Evolutionary conservation across 768 basidiomycete genomes (phyloP), one percentile per base, ranked within the genome.

Genomic region (Lentinula edodes): DNA sequence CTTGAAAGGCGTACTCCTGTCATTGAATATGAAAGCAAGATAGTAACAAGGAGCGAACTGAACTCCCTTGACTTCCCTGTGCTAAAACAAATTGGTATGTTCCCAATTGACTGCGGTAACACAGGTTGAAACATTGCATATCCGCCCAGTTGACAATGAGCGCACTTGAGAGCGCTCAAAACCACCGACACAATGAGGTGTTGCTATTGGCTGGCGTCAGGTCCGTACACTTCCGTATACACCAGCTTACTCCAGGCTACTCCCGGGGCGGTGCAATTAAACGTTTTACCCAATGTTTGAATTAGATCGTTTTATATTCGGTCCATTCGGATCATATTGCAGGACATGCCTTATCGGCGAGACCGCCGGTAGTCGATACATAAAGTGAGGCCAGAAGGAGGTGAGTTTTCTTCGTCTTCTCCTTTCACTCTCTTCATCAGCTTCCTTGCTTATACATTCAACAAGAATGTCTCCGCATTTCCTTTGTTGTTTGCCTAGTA

Each of bases 401-500:
- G n/a, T 9, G 2, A 46, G 18, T 48, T 48, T 20, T 5, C n/a
- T 7, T 23, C 46, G 20, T 20, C n/a, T 43, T 43, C 16, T 43
- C 46, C 18, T 20, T 23, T 5, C 7, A 23, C 18, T 9, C 20
- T 23, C 12, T 20, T 23, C 46, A 2, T 23, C n/a, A 5, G 9
- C 20, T 23, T 13, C 5, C 6, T 48, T 20, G 8, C 46, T 48
- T 48, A 6, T 6, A 18, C 20, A 9, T 18, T 12, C 9, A 20
- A 48, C 38, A 6, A 54, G 10, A 42, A 58, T 58, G 56, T 43
- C 56, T 16, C 56, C 56, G 18, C 56, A 58, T 23, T 58, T 58
- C 56, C 56, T 58, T 36, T 58, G 56, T 18, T 58, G 56, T 45
- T 20, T 58, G 13, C 56, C 56, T 13, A 58, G 41, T 58, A 23